Percentiles rank a stretch among this genome's conserved stretches.
Conservation (phyloP, 2,329 filamentous ascomycete genomes). For the Penicillium griseofulvum region DNA sequence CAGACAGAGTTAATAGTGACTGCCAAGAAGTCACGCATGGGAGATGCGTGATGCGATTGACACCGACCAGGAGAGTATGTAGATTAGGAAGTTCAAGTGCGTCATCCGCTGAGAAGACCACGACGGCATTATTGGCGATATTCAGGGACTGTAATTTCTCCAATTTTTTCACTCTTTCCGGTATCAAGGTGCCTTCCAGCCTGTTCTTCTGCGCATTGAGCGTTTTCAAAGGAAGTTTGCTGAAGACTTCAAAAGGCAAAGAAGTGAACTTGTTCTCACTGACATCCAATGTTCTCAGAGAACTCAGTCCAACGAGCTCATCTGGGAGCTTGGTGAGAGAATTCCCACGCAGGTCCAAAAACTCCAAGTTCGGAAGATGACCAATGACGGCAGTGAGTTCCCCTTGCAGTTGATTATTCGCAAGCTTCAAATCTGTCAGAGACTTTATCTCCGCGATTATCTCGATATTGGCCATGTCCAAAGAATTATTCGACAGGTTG, state of each 20-base stretch:
- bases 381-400: conserved; percentile 63
- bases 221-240: conserved; percentile 68
- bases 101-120: conserved; percentile 48
- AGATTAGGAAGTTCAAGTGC: conserved; percentile 66
- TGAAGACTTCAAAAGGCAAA: conserved; percentile 68
- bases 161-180: conserved; percentile 57
- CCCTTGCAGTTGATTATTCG: conserved; percentile 72
- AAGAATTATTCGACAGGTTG: conserved; percentile 80
- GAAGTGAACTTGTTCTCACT: conserved; percentile 72
- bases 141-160: conserved; percentile 71
- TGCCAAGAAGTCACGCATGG: conserved; percentile 74
- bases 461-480: conserved; percentile 69
- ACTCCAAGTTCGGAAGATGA: conserved; percentile 67
- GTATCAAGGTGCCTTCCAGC: conserved; percentile 69
- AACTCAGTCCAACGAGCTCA: conserved; percentile 63
- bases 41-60: conserved; percentile 72
- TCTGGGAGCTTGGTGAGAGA: conserved; percentile 68
- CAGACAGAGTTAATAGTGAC: conserved; percentile 68
- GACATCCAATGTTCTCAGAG: conserved; percentile 73
- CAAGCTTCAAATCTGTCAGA: conserved; percentile 76
- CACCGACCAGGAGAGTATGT: conserved; percentile 71
- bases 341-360: conserved; percentile 79
- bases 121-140: conserved; percentile 72
- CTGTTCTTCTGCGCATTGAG: conserved; percentile 75
- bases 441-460: conserved; percentile 69